A percentile compares a stretch with the other conserved stretches of the same genome.
Evolutionary conservation across 2,329 filamentous ascomycete species (phyloP).

Genomic region (Calonectria leucothoes): DNA sequence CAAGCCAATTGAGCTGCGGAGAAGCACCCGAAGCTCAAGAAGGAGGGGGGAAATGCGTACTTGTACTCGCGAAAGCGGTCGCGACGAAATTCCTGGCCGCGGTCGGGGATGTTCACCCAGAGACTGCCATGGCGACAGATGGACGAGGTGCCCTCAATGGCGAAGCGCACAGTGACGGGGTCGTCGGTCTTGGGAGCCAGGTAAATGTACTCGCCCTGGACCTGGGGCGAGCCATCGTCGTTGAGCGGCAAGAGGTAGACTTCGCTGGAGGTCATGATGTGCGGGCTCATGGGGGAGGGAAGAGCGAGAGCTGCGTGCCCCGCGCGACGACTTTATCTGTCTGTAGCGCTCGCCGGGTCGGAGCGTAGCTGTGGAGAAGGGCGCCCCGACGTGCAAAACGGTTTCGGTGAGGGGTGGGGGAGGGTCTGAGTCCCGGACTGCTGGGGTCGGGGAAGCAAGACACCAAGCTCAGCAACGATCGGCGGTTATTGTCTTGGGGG

Average conservation of each 20-base stretch:
- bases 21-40: not conserved
- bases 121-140: constrained; percentile 94
- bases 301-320: constrained; percentile 43
- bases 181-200: constrained; percentile 79
- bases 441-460: not conserved
- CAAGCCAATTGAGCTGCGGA: constrained; percentile 11
- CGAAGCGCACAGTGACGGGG: constrained; percentile 86
- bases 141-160: constrained; percentile 93
- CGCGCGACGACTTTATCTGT: constrained; percentile 37
- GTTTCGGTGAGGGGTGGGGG: constrained; percentile 10
- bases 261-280: constrained; percentile 73
- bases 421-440: not conserved
- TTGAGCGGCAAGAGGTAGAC: constrained; percentile 92
- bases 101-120: constrained; percentile 93
- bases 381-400: constrained; percentile 22
- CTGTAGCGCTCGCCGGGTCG: constrained; percentile 23
- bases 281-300: constrained; percentile 61
- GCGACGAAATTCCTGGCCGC: constrained; percentile 80
- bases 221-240: constrained; percentile 91
- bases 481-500: not conserved
- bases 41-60: constrained; percentile 62
- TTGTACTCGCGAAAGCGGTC: constrained; percentile 88
- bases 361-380: constrained; percentile 37
- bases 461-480: constrained; percentile 1
- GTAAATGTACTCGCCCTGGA: constrained; percentile 92